Evolutionary conservation across 2,329 filamentous ascomycete genomes (phyloP), one percentile per base, ranked within the genome.

Genomic region (Xylariaceae sp.): DNA sequence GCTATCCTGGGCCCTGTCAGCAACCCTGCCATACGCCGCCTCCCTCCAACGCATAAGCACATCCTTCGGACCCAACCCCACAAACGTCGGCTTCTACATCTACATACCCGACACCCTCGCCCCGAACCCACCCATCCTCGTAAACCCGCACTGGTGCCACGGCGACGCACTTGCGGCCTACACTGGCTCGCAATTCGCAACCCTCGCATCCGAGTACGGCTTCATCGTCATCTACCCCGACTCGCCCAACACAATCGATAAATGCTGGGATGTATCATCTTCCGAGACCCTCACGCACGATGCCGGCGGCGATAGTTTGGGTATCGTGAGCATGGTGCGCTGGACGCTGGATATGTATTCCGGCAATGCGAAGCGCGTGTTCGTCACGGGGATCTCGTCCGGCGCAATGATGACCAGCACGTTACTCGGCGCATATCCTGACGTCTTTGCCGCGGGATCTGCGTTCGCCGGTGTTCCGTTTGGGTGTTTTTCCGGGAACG

Each of bases 181-280:
- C 70, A 69, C 67, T 3, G 76, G 75, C 37, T 81, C 79, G 4
- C 79, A 80, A 10, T 87, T 82, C 69, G 79, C 80, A 17, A 73
- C 74, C 1, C 73, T 83, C 9, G 80, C 83, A 4, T 78, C 80
- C 60, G 67, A 74, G 51, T 75, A 83, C 56, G 83, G 68, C 35
- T 71, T 71, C 61, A 66, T 71, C 50, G 66, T 67, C 34, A 68
- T 71, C 59, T 71, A 71, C 53, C 68, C 68, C 2, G 66, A 71
- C 50, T 68, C 67, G 53, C 70, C 73, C 15, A 74, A 73, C 61
- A 66, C 64, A n/a, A 72, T 68, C 11, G 75, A 76, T 63, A 74
- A 73, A 64, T 86, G 83, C 72, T 86, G 83, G 82, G 83, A 86
- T 59, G 81, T 85, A 1, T 81, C 80, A 4, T 82, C 78, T 8